Conservation (phyloP, 768 basidiomycete genomes). For the Leccinum longicurvipes region DNA sequence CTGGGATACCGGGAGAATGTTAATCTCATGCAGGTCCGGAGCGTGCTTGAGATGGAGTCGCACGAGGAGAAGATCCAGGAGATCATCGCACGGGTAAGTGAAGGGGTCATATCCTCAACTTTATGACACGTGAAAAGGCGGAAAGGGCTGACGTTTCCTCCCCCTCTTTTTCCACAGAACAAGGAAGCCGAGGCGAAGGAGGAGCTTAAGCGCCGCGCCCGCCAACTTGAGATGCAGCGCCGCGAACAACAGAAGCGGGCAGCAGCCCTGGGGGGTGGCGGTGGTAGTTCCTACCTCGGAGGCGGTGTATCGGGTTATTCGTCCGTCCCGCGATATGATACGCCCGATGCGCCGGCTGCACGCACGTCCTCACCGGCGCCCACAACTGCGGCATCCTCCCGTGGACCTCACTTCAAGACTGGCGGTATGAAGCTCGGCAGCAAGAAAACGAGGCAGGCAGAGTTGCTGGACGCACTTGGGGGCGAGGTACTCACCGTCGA, state of each 20-base stretch:
- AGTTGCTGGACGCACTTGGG: conserved; percentile 83
- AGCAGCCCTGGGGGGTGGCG: conserved; percentile 41
- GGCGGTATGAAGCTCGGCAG: conserved; percentile 95
- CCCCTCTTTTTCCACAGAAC: conserved; percentile 57
- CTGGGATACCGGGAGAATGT: conserved; percentile 82
- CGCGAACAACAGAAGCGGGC: conserved; percentile 87
- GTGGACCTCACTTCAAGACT: conserved; percentile 84
- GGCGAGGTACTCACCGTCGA: conserved; percentile 64
- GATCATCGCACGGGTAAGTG: conserved; percentile 86
- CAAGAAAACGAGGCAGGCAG: conserved; percentile 89
- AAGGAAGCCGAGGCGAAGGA: conserved; percentile 99
- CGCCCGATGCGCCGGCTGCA: conserved; percentile 49
- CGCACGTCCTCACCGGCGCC: conserved; percentile 42
- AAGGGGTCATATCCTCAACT: not conserved
- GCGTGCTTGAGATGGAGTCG: conserved; percentile 83
- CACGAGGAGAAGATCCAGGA: conserved; percentile 96
- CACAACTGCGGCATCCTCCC: conserved; percentile 39
- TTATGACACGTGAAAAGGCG: not conserved
- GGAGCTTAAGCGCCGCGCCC: conserved; percentile 95
- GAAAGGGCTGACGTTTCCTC: not conserved
- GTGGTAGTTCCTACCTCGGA: conserved; percentile 58
- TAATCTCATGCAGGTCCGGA: conserved; percentile 75
- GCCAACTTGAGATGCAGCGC: conserved; percentile 97
- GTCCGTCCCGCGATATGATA: conserved; percentile 68
- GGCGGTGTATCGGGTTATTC: conserved; percentile 71